Base-by-base conservation (phyloP, 2,329 filamentous ascomycete genomes). In the Neonectria magnoliae region DNA sequence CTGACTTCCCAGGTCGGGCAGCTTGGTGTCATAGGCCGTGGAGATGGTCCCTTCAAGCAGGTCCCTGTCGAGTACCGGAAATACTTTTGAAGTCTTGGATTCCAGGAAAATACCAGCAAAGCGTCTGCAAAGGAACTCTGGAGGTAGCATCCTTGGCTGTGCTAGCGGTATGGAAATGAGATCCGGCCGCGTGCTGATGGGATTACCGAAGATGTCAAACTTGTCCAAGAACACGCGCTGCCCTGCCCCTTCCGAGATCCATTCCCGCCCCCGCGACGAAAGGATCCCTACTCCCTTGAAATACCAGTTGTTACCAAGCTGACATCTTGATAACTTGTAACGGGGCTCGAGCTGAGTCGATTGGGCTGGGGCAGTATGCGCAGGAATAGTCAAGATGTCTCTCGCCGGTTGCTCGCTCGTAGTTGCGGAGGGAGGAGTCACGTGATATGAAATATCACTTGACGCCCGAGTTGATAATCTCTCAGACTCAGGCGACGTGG, bases 241-340 rank as follows among this genome's bases (percentile, higher is more conserved):
- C 1, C 67, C 67, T 25, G 67, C 68, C 18, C 67, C 67, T 10
- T 69, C 65, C 3, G 67, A 68, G 9, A 69, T 70, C 67, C 67
- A 69, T 31, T 69, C 60, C 48, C 60, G 53, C 2, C 67, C 67
- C 3, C 67, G 57, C 18, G 58, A 47, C 13, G 67, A 69, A 1
- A 69, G 14, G 8, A 69, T 70, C 0, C 67, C 67, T 14, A 69
- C 65, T 5, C 67, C 67, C 22, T 69, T 69, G 7, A 69, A 69
- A 3, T 69, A 69, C 67, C 67, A 70, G 9, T 69, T 69, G 2
- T 57, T 69, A 4, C 67, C 67, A 13, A 62, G 53, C 22, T 69
- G 67, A 11, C 67, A 71, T 22, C 61, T 59, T 1, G 57, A 59
- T 20, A 68, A 29, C 36, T 47, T 68, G 64, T 57, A 65, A 47